Base-by-base conservation (phyloP, 495 filamentous ascomycete species). In the Aspergillus cavernicola region DNA sequence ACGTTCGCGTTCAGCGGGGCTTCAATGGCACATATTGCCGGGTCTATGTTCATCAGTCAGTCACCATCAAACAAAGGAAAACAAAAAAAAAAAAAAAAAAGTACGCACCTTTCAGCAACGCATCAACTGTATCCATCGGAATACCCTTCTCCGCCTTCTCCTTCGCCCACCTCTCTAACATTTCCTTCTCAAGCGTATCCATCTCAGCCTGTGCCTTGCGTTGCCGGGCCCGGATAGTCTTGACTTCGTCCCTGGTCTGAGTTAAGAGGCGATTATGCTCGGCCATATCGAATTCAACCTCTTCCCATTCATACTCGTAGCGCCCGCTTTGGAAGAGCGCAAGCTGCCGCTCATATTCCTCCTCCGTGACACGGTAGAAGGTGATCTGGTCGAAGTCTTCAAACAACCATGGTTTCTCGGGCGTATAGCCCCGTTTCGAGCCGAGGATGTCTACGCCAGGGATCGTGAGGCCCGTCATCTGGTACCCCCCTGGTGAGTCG, bases 401-500 rank as follows among this genome's bases (percentile, higher is more conserved):
- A 56, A 79, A 84, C 2, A 85, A 69, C 73, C 81, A 81, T 0
- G 82, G 80, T 13, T 63, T 57, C 0, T 61, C 51, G 0, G 70
- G 58, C 0, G 57, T 66, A 52, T 80, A 83, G 0, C 73, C 74
- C 0, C 60, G 64, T 31, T 77, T 77, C 31, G 69, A 69, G 2
- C 78, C 78, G 4, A 80, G 71, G n/a, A 73, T 71, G 60, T 85
- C 81, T 45, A 77, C 74, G 23, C 75, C 69, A 0, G 77, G 79
- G 12, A 85, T 74, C 0, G 81, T 83, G 28, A 75, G 60, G 1
- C 75, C 82, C 1, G 76, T 73, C 56, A 81, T 71, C 64, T 79
- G 75, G 56, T 82, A 83, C 0, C 82, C 82, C 4, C 82, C 82
- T 0, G 82, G 82, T 4, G 70, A 72, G 51, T 83, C 81, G 6